Evolutionary conservation across 192 early-diverging fungal species (phyloP), one percentile per base, ranked within the genome.

Genomic region (Entrophospora sp.): DNA sequence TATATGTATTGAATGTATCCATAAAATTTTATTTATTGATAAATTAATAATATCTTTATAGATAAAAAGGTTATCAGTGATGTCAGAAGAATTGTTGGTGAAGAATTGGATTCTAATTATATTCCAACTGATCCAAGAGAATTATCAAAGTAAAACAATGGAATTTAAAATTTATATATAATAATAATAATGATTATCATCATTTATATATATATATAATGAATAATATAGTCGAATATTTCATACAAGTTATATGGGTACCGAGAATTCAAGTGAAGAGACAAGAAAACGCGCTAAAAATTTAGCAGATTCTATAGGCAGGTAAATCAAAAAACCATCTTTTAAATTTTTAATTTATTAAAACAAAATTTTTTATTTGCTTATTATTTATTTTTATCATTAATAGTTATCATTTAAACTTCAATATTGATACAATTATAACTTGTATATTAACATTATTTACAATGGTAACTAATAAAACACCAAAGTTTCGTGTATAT

Each of bases 161-260:
- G 16, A 45, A 27, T 61, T 69, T 37, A 14, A 13, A 3, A 20
- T n/a, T 44, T 55, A 12, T 69, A 18, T 56, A 20, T 9, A 22
- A 46, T 61, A 16, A 30, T 24, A 31, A 36, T 27, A n/a, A 4
- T 25, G 32, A 28, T 24, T 27, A 8, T 24, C 18, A 48, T 22
- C 30, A 13, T 27, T 57, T 34, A n/a, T 28, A 12, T 45, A 37
- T 61, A 13, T n/a, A n/a, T n/a, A n/a, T n/a, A n/a, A n/a, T n/a
- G 10, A n/a, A 16, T 34, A 64, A 9, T 30, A 9, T 59, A 80
- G 80, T 28, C 84, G 81, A 8, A 79, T 98, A 28, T 95, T 99
- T 69, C 88, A 95, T 66, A 97, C 97, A 0, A 89, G 91, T 70
- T 99, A 93, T 52, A 96, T 99, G 95, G 94, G 94, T 5, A 93